Conservation (phyloP, 495 filamentous ascomycete genomes). For the Daldinia grandis region DNA sequence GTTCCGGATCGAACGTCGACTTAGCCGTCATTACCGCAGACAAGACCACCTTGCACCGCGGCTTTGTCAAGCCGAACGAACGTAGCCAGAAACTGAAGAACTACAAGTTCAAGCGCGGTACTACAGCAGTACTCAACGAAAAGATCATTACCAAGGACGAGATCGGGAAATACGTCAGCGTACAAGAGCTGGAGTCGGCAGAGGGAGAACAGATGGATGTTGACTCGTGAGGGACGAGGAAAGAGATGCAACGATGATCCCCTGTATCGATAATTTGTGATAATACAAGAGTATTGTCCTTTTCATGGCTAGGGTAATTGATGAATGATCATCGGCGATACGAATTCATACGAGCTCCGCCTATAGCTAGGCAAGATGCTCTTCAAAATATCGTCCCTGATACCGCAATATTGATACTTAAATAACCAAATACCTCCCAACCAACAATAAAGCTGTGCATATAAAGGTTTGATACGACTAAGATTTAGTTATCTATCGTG, state of each 20-base stretch:
- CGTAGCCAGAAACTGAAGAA: slow-evolving; percentile 89
- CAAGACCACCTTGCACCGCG: slow-evolving; percentile 90
- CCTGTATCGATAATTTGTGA: slow-evolving; percentile 26
- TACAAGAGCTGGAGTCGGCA: slow-evolving; percentile 77
- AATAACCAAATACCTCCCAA: background rate
- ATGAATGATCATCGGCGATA: background rate
- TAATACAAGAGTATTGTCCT: slow-evolving; percentile 14
- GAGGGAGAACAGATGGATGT: slow-evolving; percentile 96
- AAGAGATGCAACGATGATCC: slow-evolving; percentile 6
- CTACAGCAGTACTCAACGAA: slow-evolving; percentile 92
- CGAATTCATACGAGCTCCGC: background rate
- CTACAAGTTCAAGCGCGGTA: slow-evolving; percentile 88
- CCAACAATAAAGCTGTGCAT: background rate
- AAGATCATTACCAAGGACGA: slow-evolving; percentile 91
- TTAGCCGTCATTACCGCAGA: slow-evolving; percentile 92
- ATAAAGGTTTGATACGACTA: background rate
- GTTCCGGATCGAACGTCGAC: slow-evolving; percentile 96
- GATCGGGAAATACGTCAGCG: slow-evolving; percentile 92
- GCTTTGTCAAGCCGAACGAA: slow-evolving; percentile 91
- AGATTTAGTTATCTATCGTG: background rate
- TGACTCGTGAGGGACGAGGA: slow-evolving; percentile 64
- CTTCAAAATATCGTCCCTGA: background rate
- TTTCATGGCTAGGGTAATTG: background rate
- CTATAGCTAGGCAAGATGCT: background rate
- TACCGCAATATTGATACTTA: background rate